A percentile compares a stretch with the other conserved stretches of the same genome.
phyloP scores from a whole-genome alignment of 176 grass and related monocot genomes.

The barley (Hordeum vulgare) region DNA sequence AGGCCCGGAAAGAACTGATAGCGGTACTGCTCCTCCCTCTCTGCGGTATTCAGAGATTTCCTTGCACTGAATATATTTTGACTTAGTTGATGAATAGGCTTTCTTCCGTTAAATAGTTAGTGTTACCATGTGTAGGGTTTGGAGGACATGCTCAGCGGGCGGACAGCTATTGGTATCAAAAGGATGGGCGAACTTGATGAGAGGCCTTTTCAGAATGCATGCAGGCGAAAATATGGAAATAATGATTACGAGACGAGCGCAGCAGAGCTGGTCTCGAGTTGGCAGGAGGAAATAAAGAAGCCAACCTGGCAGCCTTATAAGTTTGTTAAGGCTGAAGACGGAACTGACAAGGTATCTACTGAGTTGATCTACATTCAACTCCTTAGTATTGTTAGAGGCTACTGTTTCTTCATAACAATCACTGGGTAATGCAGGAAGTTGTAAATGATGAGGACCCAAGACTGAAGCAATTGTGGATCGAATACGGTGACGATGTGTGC shows the following conservation, averaged over 20 bases:
- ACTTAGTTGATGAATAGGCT: constrained; percentile 4
- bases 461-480: constrained; percentile 52
- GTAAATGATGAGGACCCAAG: constrained; percentile 60
- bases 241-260: constrained; percentile 43
- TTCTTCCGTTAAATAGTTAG: not conserved
- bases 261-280: constrained; percentile 44
- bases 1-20: constrained; percentile 76
- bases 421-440: constrained; percentile 44
- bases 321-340: constrained; percentile 39
- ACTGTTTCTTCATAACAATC: not conserved
- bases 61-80: not conserved
- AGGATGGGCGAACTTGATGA: constrained; percentile 88
- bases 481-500: constrained; percentile 69
- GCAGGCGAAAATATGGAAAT: constrained; percentile 41
- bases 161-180: constrained; percentile 68
- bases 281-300: constrained; percentile 94
- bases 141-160: constrained; percentile 52
- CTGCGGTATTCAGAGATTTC: not conserved
- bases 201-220: constrained; percentile 63
- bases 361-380: not conserved
- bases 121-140: constrained; percentile 47
- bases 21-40: constrained; percentile 25
- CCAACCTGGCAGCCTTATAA: constrained; percentile 95
- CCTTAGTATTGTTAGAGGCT: not conserved
- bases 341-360: constrained; percentile 46